Percentiles rank a stretch among this genome's conserved stretches.
Evolutionary conservation across 805 yeast species (phyloP).

Genomic region (Wickerhamomyces chaumierensis): DNA sequence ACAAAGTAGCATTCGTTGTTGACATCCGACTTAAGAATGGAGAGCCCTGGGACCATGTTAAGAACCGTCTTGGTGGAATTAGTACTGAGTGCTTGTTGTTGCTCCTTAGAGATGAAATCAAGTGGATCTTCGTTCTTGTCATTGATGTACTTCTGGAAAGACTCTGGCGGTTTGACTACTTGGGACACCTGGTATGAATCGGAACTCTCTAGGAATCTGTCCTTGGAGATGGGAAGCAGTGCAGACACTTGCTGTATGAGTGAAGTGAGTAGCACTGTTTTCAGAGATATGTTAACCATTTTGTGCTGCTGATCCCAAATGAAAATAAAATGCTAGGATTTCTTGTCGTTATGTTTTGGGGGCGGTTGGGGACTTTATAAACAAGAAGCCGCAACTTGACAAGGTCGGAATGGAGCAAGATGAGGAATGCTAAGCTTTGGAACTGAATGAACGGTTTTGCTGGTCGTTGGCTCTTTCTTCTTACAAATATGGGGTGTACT

Average conservation of each 20-base stretch:
- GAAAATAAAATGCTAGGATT: too few relatives aligned
- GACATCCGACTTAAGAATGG: slow-evolving; percentile 17
- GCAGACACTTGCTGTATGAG: neutral
- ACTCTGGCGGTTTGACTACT: slow-evolving; percentile 3
- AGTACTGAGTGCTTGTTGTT: slow-evolving; percentile 1
- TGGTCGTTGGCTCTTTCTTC: too few relatives aligned
- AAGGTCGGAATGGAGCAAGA: too few relatives aligned
- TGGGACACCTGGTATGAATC: slow-evolving; percentile 4
- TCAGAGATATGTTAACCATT: neutral
- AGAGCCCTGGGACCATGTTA: slow-evolving; percentile 19
- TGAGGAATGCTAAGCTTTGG: too few relatives aligned
- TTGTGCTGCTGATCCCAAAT: too few relatives aligned
- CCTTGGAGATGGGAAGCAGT: slow-evolving; percentile 4
- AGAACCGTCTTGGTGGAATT: slow-evolving; percentile 10
- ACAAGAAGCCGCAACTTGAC: too few relatives aligned
- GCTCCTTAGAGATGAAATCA: neutral
- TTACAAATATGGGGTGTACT: too few relatives aligned
- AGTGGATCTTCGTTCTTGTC: neutral
- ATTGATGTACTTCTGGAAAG: slow-evolving; percentile 1
- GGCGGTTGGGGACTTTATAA: too few relatives aligned
- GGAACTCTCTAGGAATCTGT: slow-evolving; percentile 4
- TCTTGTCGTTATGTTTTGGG: too few relatives aligned
- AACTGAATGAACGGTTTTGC: too few relatives aligned
- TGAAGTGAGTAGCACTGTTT: neutral
- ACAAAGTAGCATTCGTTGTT: slow-evolving; percentile 26